Evolutionary conservation across 306 rosid genomes (phyloP).

Genomic region (Cyamopsis tetragonoloba): DNA sequence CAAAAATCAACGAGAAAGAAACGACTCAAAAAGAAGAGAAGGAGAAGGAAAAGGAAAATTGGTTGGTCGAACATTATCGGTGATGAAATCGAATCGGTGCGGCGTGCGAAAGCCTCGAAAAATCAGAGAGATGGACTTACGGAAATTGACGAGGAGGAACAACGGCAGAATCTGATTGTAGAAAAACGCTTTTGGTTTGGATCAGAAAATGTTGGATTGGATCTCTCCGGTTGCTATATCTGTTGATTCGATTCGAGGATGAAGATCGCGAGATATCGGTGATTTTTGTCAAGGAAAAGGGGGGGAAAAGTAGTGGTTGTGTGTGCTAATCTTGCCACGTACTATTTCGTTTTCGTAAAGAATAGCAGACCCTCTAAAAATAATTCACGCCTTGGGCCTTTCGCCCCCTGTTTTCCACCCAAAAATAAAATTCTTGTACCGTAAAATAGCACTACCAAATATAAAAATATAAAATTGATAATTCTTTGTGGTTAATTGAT

Average conservation of each 20-base stretch:
- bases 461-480: too few species aligned
- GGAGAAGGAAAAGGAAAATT: not conserved
- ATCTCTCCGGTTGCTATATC: conserved; percentile 9
- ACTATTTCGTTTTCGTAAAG: not conserved
- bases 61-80: not conserved
- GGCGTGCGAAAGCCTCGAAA: not conserved
- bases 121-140: conserved; percentile 15
- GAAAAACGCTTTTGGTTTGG: not conserved
- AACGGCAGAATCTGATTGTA: conserved; percentile 11
- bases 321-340: not conserved
- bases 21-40: not conserved
- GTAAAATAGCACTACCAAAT: too few species aligned
- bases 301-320: not conserved
- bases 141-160: conserved; percentile 20
- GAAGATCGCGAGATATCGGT: conserved; percentile 24
- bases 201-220: not conserved
- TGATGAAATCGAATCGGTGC: not conserved
- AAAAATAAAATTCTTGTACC: too few species aligned
- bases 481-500: too few species aligned
- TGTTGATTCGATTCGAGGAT: conserved; percentile 23
- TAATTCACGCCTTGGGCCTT: too few species aligned
- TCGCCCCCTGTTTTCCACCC: too few species aligned
- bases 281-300: not conserved
- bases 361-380: not conserved
- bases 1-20: not conserved